These are phyloP conservation scores for Limnomonas spitsbergensis DNA, from an alignment of 139 green algal genomes.

Conservation along the genomic window DNA sequence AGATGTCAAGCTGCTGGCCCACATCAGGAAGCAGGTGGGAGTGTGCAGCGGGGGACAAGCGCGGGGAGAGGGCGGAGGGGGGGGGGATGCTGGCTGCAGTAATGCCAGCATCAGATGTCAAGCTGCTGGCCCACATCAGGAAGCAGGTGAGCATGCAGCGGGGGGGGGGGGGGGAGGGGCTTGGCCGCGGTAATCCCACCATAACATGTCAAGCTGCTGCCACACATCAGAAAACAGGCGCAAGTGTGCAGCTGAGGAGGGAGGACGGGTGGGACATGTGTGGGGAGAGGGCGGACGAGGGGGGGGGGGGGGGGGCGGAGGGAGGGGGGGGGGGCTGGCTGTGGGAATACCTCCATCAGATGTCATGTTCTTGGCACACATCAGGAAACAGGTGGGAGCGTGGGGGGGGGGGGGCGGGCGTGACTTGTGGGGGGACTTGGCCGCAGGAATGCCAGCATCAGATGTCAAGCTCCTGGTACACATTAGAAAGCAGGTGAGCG, in stretches of 20 bases:
- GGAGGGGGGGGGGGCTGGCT: constrained; percentile 80
- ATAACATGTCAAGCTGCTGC: too few relatives aligned
- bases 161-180: too few relatives aligned
- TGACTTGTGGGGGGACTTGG: too few relatives aligned
- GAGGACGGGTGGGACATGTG: too few relatives aligned
- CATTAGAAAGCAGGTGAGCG: constrained; percentile 87
- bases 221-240: too few relatives aligned
- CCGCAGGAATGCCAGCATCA: constrained; percentile 63
- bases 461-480: constrained; percentile 79
- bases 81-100: constrained; percentile 62
- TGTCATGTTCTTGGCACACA: constrained; percentile 79
- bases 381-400: constrained; percentile 70
- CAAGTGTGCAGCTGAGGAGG: too few relatives aligned
- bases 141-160: too few relatives aligned
- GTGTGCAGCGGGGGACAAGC: background rate
- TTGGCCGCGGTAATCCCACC: too few relatives aligned
- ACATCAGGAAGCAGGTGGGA: constrained; percentile 84
- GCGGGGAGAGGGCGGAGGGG: too few relatives aligned
- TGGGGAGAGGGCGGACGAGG: too few relatives aligned
- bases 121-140: constrained; percentile 87
- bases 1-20: constrained; percentile 73
- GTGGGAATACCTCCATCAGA: constrained; percentile 71
- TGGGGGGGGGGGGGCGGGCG: background rate
- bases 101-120: constrained; percentile 72
- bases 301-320: constrained; percentile 79